A percentile compares a stretch with the other conserved stretches of the same genome.
Conservation (phyloP, 768 basidiomycete species). For the Mycena sanguinolenta region DNA sequence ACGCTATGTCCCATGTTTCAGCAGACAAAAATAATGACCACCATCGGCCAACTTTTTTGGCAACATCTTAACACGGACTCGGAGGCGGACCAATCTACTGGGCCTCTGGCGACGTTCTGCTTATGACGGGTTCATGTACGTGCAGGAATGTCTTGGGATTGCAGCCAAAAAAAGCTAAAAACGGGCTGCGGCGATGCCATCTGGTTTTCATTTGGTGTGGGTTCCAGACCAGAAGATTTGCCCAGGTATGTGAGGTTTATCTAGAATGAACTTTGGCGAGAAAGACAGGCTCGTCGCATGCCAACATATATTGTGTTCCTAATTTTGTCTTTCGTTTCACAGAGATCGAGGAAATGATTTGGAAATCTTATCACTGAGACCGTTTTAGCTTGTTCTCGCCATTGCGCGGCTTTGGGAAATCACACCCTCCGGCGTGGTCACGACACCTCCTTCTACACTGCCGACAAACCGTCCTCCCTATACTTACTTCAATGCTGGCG, state of each 20-base stretch:
- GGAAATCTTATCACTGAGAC: conserved; percentile 12
- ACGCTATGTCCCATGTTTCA: no score
- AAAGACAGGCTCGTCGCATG: no score
- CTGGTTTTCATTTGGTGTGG: conserved; percentile 86
- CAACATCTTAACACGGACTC: conserved; percentile 59
- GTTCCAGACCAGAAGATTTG: conserved; percentile 86
- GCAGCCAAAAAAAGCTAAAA: conserved; percentile 3
- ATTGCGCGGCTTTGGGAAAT: conserved; percentile 82
- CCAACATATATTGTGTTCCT: no score
- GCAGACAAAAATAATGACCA: no score
- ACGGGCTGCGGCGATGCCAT: conserved; percentile 71
- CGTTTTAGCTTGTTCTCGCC: conserved; percentile 77
- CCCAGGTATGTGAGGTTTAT: conserved; percentile 66
- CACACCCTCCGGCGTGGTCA: conserved; percentile 54
- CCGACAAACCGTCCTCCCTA: conserved; percentile 86
- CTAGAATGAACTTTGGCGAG: not conserved
- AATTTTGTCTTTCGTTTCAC: no score
- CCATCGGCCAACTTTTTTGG: conserved; percentile 50
- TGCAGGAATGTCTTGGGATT: not conserved
- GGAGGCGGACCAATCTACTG: conserved; percentile 62
- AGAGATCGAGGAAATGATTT: no score
- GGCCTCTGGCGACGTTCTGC: conserved; percentile 73
- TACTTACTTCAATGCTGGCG: conserved; percentile 81
- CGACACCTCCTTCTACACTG: conserved; percentile 76
- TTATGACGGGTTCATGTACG: conserved; percentile 88